These are phyloP conservation scores for Mycena citricolor DNA, from an alignment of 1,284 basidiomycete species.

Conservation along the genomic window DNA sequence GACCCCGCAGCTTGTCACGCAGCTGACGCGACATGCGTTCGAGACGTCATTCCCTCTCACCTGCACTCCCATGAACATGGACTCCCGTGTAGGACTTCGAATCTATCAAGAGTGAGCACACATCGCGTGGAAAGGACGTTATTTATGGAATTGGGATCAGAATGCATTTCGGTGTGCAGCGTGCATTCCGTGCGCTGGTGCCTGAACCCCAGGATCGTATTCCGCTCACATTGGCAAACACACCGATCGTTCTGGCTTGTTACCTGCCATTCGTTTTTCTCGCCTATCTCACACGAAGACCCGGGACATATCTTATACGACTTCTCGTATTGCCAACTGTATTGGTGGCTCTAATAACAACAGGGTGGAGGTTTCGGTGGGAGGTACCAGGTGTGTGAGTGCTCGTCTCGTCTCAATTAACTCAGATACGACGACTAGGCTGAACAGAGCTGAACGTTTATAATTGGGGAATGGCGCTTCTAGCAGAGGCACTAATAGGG, in stretches of 20 bases:
- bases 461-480: conserved; percentile 56
- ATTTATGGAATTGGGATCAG: no score
- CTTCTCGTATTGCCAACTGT: conserved; percentile 60
- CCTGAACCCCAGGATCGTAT: conserved; percentile 42
- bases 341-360: conserved; percentile 46
- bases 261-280: conserved; percentile 61
- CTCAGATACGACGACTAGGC: not conserved
- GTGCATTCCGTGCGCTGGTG: conserved; percentile 14
- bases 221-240: conserved; percentile 44
- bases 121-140: no score
- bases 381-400: conserved; percentile 31
- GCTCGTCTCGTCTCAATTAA: not conserved
- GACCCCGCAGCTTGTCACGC: no score
- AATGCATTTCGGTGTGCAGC: conserved; percentile 11
- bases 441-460: conserved; percentile 56
- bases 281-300: conserved; percentile 68
- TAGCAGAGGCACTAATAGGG: conserved; percentile 41
- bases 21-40: no score
- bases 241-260: conserved; percentile 48
- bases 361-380: conserved; percentile 61
- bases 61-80: no score
- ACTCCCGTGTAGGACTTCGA: no score
- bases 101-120: no score
- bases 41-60: no score
- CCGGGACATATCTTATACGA: conserved; percentile 60